Evolutionary conservation across 2,329 filamentous ascomycete genomes (phyloP), one percentile per base, ranked within the genome.

Genomic region (Lachnellula willkommii): DNA sequence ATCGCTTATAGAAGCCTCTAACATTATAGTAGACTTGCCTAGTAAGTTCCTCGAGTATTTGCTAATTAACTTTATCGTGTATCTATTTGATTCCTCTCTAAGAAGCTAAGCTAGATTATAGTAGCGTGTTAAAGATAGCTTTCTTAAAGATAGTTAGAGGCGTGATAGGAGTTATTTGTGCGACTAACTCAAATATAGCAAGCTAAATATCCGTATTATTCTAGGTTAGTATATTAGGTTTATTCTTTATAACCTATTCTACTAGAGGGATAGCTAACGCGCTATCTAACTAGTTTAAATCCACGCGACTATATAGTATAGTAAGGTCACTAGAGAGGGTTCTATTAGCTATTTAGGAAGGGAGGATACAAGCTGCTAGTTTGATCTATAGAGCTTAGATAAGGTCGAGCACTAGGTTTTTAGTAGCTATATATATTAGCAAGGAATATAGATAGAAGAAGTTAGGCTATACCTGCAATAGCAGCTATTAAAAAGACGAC

Each of bases 21-120:
- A 65, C 58, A 66, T 68, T 46, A 50, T 63, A 52, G 57, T 63
- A 65, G 53, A 63, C 58, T 20, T 58, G 57, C 32, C 61, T 56
- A 20, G 52, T 62, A 37, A 67, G 54, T 54, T 67, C 63, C 60
- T 67, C 56, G 22, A 63, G 58, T 48, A 67, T 68, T 55, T 60
- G 60, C 55, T 64, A 56, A 40, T 68, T 60, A 55, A 66, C 54
- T 52, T 65, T 56, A 14, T 63, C 51, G 57, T 66, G 57, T 57
- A 56, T 65, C 39, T 68, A 54, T 45, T 67, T 60, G 52, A 56
- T 58, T n/a, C 61, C 63, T 22, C 36, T 62, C 60, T 64, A 57
- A 62, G 59, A 66, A 54, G 61, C 63, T 14, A 49, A 65, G 59
- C 56, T 62, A n/a, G 56, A 60, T 58, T 53, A 54, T 32, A 61